Conservation (phyloP, 78 protist genomes). For the Pelomyxa schiedti region DNA sequence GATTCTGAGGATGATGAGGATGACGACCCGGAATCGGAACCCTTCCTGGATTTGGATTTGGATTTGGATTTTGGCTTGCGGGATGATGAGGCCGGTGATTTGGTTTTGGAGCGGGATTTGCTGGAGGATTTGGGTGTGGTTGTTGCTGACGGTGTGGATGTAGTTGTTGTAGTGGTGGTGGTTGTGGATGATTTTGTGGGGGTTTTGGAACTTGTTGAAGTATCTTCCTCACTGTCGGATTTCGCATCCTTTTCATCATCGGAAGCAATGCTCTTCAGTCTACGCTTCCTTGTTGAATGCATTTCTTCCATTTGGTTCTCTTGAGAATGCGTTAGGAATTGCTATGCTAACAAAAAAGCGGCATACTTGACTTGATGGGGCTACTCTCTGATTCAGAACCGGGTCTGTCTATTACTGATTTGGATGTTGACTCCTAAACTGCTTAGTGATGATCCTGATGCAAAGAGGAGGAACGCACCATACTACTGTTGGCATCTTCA, state of each 20-base stretch:
- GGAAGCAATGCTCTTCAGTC: background rate
- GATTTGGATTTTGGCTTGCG: background rate
- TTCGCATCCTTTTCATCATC: background rate
- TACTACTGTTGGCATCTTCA: too few relatives aligned
- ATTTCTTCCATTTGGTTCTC: slow-evolving; percentile 19
- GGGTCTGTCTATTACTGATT: too few relatives aligned
- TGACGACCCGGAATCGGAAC: too few relatives aligned
- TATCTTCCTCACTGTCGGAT: background rate
- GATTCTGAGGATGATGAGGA: too few relatives aligned
- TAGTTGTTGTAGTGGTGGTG: background rate
- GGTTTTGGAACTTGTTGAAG: background rate
- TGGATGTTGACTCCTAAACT: too few relatives aligned
- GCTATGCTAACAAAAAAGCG: too few relatives aligned
- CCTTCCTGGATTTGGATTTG: background rate
- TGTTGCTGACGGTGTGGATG: background rate
- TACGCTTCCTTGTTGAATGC: background rate
- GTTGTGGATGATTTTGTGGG: background rate
- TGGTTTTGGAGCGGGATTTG: background rate
- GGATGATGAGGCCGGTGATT: background rate
- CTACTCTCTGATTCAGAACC: too few relatives aligned
- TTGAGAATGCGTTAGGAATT: slow-evolving; percentile 9
- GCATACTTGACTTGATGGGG: too few relatives aligned
- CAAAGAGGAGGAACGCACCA: too few relatives aligned
- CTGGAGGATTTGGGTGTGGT: background rate
- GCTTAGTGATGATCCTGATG: too few relatives aligned